Percentiles rank a stretch among this genome's conserved stretches.
Evolutionary conservation across 2,329 filamentous ascomycete genomes (phyloP).

Genomic region (Blastomyces parvus): DNA sequence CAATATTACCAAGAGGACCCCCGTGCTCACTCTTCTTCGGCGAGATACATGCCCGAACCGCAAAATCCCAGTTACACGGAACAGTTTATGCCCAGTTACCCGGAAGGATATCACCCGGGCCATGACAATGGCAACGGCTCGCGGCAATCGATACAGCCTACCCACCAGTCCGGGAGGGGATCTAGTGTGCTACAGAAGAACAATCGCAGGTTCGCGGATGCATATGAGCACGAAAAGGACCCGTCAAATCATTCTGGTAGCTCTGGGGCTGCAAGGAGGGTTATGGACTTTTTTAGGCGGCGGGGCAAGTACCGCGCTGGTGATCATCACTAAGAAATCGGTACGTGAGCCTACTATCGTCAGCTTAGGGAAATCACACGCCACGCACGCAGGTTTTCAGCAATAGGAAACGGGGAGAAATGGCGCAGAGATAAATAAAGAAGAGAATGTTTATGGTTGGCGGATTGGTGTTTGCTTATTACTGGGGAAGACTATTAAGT

Average conservation of each 20-base stretch:
- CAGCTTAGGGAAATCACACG: background rate
- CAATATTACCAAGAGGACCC: constrained; percentile 23
- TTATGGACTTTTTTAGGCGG: constrained; percentile 97
- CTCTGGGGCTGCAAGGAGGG: constrained; percentile 75
- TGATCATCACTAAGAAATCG: constrained; percentile 17
- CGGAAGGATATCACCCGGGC: constrained; percentile 41
- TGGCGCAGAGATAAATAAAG: background rate
- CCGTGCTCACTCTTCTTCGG: constrained; percentile 26
- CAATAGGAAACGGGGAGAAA: background rate
- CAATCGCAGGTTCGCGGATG: constrained; percentile 76
- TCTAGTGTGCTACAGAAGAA: constrained; percentile 67
- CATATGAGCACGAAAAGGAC: constrained; percentile 63
- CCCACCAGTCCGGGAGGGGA: constrained; percentile 27
- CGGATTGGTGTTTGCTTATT: background rate
- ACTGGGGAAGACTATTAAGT: background rate
- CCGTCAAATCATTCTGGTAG: constrained; percentile 64
- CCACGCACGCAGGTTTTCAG: background rate
- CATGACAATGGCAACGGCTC: constrained; percentile 32
- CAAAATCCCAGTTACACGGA: constrained; percentile 24
- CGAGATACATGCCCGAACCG: constrained; percentile 9
- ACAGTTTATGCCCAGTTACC: constrained; percentile 30
- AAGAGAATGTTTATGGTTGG: background rate
- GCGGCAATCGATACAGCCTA: constrained; percentile 36
- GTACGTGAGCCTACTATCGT: background rate
- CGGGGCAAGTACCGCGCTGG: constrained; percentile 63